These are phyloP conservation scores for Phytophthora parvispora DNA, from an alignment of 352 stramenopile species.

Conservation along the genomic window DNA sequence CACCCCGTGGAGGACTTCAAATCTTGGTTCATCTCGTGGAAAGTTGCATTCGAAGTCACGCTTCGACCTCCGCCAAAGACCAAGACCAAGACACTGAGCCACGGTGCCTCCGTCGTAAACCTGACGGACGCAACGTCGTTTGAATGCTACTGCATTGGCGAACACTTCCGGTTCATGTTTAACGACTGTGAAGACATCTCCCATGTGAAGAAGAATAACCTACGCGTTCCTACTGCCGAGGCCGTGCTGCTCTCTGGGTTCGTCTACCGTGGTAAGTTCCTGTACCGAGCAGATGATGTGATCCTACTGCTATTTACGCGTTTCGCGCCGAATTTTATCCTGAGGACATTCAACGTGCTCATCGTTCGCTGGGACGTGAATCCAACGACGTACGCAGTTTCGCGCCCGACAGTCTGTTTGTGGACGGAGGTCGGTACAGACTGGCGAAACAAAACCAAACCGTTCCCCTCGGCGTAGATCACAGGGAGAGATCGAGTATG, in stretches of 20 bases:
- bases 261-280: conserved; percentile 36
- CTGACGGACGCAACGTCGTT: conserved; percentile 37
- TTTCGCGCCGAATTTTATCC: conserved; percentile 33
- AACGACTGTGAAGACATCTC: conserved; percentile 46
- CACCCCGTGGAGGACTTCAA: conserved; percentile 21
- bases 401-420: conserved; percentile 37
- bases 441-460: conserved; percentile 43
- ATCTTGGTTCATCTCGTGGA: conserved; percentile 34
- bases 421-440: conserved; percentile 50
- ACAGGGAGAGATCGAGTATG: neutral
- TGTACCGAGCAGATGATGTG: conserved; percentile 40
- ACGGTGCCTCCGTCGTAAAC: conserved; percentile 27
- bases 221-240: conserved; percentile 31
- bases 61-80: conserved; percentile 28
- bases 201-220: conserved; percentile 33
- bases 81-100: conserved; percentile 25
- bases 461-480: conserved; percentile 39
- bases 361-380: conserved; percentile 46
- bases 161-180: conserved; percentile 43
- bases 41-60: conserved; percentile 34
- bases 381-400: conserved; percentile 39
- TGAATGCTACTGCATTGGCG: conserved; percentile 44
- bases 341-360: conserved; percentile 49
- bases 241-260: conserved; percentile 38
- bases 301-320: conserved; percentile 42